Conservation (phyloP, 164 flowering plant species). For the Hamamelis virginiana region DNA sequence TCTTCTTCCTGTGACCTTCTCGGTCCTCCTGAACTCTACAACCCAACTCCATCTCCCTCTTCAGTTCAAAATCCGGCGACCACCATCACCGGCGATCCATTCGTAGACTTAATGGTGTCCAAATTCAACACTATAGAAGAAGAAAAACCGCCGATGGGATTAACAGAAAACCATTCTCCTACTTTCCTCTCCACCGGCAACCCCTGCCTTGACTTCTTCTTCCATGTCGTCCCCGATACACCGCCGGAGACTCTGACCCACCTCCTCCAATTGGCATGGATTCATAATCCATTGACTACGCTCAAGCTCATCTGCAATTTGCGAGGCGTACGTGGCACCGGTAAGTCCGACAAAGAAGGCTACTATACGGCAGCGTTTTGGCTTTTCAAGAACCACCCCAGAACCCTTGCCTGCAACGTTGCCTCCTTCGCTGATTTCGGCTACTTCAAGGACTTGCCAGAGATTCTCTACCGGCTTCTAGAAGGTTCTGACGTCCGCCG, state of each 20-base stretch:
- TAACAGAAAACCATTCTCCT: conserved; percentile 19
- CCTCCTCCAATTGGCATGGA: too few relatives aligned
- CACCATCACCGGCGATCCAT: conserved; percentile 7
- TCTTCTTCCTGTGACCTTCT: not conserved
- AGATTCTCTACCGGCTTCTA: conserved; percentile 36
- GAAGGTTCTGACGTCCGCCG: conserved; percentile 28
- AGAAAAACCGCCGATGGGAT: conserved; percentile 4
- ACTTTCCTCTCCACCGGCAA: conserved; percentile 25
- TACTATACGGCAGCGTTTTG: conserved; percentile 39
- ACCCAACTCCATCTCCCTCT: not conserved
- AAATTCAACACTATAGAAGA: conserved; percentile 13
- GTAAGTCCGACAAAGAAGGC: conserved; percentile 41
- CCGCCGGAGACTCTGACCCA: too few relatives aligned
- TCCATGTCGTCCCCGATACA: conserved; percentile 18
- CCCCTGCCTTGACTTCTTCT: conserved; percentile 31
- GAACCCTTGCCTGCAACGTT: conserved; percentile 26
- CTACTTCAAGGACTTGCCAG: conserved; percentile 39
- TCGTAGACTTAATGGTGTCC: conserved; percentile 15
- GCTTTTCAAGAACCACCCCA: conserved; percentile 36
- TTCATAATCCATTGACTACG: not conserved
- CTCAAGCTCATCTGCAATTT: conserved; percentile 28
- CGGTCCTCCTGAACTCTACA: conserved; percentile 23
- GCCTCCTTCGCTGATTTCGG: conserved; percentile 29
- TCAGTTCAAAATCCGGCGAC: not conserved
- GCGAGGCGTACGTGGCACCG: conserved; percentile 27